Conservation (phyloP, 2,329 filamentous ascomycete genomes). For the Dothistroma pini region DNA sequence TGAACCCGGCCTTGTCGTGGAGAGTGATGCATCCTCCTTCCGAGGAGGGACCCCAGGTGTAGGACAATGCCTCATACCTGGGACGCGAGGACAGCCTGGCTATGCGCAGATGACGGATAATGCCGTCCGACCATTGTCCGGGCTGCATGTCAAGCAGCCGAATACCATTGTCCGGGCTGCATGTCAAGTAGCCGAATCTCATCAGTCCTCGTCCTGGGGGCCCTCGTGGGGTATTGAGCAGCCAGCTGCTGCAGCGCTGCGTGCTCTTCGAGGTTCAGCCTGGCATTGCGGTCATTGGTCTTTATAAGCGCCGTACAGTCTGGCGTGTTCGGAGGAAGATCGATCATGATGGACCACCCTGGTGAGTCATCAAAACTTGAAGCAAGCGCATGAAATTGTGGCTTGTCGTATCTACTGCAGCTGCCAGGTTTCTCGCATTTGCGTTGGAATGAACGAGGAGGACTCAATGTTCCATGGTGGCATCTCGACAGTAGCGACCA, state of each 20-base stretch:
- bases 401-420: not conserved
- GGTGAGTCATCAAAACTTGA: not conserved
- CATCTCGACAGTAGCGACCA: not conserved
- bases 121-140: not conserved
- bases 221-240: not conserved
- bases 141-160: not conserved
- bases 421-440: not conserved
- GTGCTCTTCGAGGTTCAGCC: not conserved
- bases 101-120: not conserved
- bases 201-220: not conserved
- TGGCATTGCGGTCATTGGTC: not conserved
- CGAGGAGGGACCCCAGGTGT: not conserved
- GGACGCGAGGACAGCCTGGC: not conserved
- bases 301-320: not conserved
- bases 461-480: not conserved
- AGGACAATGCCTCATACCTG: not conserved
- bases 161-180: not conserved
- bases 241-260: not conserved
- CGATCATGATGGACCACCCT: too few relatives aligned
- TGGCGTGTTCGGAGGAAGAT: not conserved
- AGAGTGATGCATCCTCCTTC: not conserved
- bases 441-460: not conserved
- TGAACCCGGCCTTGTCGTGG: not conserved
- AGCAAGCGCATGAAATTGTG: not conserved
- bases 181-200: not conserved